Conservation (phyloP, 1,139 yeast species). For the Suhomyces chickasaworum region DNA sequence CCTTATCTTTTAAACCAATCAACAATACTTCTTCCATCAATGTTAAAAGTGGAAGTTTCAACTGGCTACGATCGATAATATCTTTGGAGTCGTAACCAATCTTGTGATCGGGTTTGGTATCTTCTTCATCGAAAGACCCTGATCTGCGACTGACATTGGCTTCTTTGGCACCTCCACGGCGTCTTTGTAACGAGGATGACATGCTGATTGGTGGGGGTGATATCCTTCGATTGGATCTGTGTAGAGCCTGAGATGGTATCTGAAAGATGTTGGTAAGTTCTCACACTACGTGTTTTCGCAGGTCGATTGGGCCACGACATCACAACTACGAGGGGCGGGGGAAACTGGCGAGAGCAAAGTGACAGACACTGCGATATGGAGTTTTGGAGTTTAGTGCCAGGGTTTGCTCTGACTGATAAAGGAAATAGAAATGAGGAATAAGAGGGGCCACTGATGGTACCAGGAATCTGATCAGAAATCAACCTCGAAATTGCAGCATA, state of each 20-base stretch:
- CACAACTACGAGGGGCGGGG: constrained; percentile 1
- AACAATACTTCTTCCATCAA: constrained; percentile 94
- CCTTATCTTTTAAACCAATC: constrained; percentile 91
- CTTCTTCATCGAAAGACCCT: constrained; percentile 16
- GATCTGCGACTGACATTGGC: constrained; percentile 18
- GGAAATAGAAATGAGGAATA: too few relatives aligned
- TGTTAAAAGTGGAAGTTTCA: constrained; percentile 70
- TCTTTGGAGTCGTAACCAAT: constrained; percentile 86
- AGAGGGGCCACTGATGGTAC: too few relatives aligned
- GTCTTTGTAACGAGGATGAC: constrained; percentile 49
- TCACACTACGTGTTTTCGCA: constrained; percentile 4
- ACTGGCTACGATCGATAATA: constrained; percentile 49
- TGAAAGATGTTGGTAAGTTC: constrained; percentile 2
- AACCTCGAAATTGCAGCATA: too few relatives aligned
- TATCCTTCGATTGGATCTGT: not conserved
- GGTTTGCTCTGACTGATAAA: too few relatives aligned
- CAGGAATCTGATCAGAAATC: too few relatives aligned
- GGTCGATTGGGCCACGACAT: constrained; percentile 6
- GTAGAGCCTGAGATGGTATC: not conserved
- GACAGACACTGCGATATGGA: not conserved
- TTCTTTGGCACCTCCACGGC: constrained; percentile 41
- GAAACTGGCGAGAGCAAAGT: not conserved
- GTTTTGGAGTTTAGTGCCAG: too few relatives aligned
- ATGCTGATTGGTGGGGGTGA: constrained; percentile 14
- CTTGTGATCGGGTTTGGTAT: constrained; percentile 46